Evolutionary conservation across 257 asterid species (phyloP).

Genomic region (Lavandula angustifolia): DNA sequence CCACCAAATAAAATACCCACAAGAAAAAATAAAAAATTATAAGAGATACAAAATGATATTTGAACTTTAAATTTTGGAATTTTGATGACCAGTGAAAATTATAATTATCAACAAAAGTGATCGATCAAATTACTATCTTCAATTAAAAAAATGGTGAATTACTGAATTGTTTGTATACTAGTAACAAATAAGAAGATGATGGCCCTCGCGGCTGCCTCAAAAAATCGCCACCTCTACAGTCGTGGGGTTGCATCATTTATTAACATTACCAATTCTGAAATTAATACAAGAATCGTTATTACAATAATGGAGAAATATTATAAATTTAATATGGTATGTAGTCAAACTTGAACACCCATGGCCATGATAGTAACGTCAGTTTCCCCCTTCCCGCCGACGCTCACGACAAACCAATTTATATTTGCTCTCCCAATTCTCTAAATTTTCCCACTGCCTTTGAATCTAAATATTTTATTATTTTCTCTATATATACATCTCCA

Average conservation of each 20-base stretch:
- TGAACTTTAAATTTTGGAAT: too few relatives aligned
- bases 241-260: not conserved
- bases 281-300: not conserved
- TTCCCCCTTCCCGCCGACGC: conserved; percentile 33
- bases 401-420: conserved; percentile 26
- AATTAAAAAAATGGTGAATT: too few relatives aligned
- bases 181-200: not conserved
- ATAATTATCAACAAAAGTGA: too few relatives aligned
- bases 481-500: conserved; percentile 20
- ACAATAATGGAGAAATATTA: conserved; percentile 30
- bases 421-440: not conserved
- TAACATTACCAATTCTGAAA: not conserved
- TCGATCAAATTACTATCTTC: too few relatives aligned
- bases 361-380: conserved; percentile 6
- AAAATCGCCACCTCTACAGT: not conserved
- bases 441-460: conserved; percentile 29
- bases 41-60: too few relatives aligned
- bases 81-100: too few relatives aligned
- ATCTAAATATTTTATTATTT: not conserved
- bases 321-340: conserved; percentile 22
- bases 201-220: conserved; percentile 23
- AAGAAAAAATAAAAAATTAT: too few relatives aligned
- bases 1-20: too few relatives aligned
- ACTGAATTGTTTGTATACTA: not conserved
- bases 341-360: conserved; percentile 37